phyloP scores from a whole-genome alignment of 768 basidiomycete species.

The Tulasnella sp. region DNA sequence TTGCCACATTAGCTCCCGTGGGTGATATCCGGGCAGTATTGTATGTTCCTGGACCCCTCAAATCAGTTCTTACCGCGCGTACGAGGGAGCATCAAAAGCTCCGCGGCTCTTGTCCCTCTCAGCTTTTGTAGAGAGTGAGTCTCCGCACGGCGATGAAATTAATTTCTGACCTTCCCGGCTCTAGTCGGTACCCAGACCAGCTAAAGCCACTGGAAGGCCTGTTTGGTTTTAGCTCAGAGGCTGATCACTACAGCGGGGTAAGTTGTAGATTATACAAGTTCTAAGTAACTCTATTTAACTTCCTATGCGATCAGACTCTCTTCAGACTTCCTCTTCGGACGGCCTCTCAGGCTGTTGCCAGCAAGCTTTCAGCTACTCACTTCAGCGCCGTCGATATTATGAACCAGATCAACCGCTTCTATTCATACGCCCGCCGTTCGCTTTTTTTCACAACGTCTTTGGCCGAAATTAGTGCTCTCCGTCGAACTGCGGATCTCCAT shows the following conservation, averaged over 20 bases:
- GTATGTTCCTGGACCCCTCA: conserved; percentile 54
- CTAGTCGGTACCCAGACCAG: conserved; percentile 52
- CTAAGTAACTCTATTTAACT: not conserved
- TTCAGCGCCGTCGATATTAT: not conserved
- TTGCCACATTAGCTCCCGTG: conserved; percentile 40
- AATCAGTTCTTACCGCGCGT: conserved; percentile 47
- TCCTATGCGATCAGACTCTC: conserved; percentile 47
- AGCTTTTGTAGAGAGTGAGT: not conserved
- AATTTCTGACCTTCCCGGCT: not conserved
- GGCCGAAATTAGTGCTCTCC: not conserved
- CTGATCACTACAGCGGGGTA: conserved; percentile 49
- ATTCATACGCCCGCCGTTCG: not conserved
- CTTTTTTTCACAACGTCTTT: conserved; percentile 13
- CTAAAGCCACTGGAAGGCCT: conserved; percentile 48
- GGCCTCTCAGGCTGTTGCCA: too few relatives aligned
- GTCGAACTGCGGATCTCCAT: not conserved
- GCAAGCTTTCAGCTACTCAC: not conserved
- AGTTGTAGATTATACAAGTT: conserved; percentile 35
- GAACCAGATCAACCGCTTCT: not conserved
- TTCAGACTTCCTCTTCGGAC: conserved; percentile 54
- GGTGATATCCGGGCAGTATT: conserved; percentile 43
- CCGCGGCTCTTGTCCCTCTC: not conserved
- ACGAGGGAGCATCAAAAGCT: not conserved
- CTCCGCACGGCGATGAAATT: too few relatives aligned
- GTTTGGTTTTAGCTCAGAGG: conserved; percentile 46